Conservation (phyloP, 768 basidiomycete genomes). For the Amanita subjunquillea region DNA sequence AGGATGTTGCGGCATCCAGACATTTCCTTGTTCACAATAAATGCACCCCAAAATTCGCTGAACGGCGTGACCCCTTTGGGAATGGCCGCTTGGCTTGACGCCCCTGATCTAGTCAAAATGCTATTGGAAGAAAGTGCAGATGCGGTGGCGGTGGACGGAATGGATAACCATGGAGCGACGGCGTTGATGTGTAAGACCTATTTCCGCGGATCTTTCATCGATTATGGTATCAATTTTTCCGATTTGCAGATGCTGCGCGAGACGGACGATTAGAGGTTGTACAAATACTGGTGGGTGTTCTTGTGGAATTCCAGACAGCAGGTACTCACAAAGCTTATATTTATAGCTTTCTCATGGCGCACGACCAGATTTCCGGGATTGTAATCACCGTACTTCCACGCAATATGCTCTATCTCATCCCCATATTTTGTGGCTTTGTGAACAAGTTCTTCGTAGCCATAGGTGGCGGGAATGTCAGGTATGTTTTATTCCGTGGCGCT, state of each 20-base stretch:
- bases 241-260: conserved; percentile 56
- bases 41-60: conserved; percentile 61
- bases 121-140: conserved; percentile 57
- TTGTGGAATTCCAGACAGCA: not conserved
- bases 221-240: conserved; percentile 8
- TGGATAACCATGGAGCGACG: conserved; percentile 68
- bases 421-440: conserved; percentile 59
- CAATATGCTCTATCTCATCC: conserved; percentile 60
- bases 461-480: conserved; percentile 55
- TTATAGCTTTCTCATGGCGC: conserved; percentile 58
- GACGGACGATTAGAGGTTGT: conserved; percentile 66
- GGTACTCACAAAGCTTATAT: not conserved
- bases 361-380: conserved; percentile 62
- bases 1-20: conserved; percentile 43
- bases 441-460: conserved; percentile 49
- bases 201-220: conserved; percentile 7
- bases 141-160: conserved; percentile 59
- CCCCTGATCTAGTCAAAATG: conserved; percentile 45
- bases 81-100: conserved; percentile 71
- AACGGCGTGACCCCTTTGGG: conserved; percentile 70
- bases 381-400: conserved; percentile 60
- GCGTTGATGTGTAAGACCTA: conserved; percentile 70
- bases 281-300: conserved; percentile 42
- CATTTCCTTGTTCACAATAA: conserved; percentile 59
- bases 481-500: conserved; percentile 9